A percentile compares a stretch with the other conserved stretches of the same genome.
Evolutionary conservation across 352 stramenopile species (phyloP).

Genomic region (Pythium folliculosum): DNA sequence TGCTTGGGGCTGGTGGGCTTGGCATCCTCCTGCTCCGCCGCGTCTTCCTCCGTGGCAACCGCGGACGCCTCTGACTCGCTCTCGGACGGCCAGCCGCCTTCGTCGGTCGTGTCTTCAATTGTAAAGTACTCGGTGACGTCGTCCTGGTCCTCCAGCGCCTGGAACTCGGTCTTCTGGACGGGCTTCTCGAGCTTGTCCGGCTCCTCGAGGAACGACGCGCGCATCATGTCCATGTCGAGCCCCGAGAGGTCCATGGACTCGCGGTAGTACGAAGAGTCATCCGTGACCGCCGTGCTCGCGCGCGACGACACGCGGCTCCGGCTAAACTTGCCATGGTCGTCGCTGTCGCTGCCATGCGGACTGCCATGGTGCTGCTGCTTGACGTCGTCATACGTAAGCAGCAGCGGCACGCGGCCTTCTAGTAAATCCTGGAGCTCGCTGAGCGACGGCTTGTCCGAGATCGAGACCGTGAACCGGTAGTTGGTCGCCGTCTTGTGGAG

Average conservation of each 20-base stretch:
- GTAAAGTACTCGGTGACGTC: slow-evolving; percentile 16
- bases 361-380: neutral
- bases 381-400: slow-evolving; percentile 24
- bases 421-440: slow-evolving; percentile 20
- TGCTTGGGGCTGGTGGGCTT: neutral
- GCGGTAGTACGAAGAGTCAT: slow-evolving; percentile 1
- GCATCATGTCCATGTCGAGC: slow-evolving; percentile 2
- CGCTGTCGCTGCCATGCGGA: neutral
- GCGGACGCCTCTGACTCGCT: slow-evolving; percentile 3
- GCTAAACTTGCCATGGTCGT: slow-evolving; percentile 1
- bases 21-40: neutral
- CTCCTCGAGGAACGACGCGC: slow-evolving; percentile 6
- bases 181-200: neutral
- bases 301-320: slow-evolving; percentile 19
- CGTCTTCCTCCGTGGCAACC: neutral
- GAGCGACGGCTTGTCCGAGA: slow-evolving; percentile 41
- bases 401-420: slow-evolving; percentile 22
- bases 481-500: slow-evolving; percentile 51
- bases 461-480: slow-evolving; percentile 62
- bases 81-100: slow-evolving; percentile 12
- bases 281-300: slow-evolving; percentile 17
- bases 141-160: slow-evolving; percentile 15
- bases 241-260: slow-evolving; percentile 18
- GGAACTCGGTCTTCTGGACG: neutral
- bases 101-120: slow-evolving; percentile 10